Percentiles rank a stretch among this genome's conserved stretches.
phyloP scores from a whole-genome alignment of 306 rosid species.

The Cicer pinnatifidum region DNA sequence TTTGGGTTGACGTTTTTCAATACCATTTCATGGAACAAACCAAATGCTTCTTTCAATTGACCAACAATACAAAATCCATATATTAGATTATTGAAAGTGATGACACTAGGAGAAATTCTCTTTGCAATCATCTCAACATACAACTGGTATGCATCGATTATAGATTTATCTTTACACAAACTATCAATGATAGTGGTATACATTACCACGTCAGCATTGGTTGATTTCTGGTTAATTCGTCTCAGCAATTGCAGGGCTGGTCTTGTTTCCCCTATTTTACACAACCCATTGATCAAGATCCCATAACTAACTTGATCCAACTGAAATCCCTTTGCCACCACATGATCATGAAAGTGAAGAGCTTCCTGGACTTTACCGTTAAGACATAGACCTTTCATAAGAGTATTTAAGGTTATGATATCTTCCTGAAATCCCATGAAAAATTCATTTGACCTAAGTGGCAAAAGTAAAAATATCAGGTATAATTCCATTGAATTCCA shows the following conservation, averaged over 20 bases:
- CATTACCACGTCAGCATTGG: background rate
- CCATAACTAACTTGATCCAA: constrained; percentile 10
- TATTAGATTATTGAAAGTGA: background rate
- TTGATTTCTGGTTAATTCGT: background rate
- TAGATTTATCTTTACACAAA: constrained; percentile 4
- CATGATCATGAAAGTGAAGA: background rate
- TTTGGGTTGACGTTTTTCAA: background rate
- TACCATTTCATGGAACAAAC: background rate
- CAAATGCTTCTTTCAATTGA: constrained; percentile 1
- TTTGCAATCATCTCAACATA: constrained; percentile 1
- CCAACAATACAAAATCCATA: background rate
- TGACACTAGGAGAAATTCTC: background rate
- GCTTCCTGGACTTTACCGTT: background rate
- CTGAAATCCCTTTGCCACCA: background rate
- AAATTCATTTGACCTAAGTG: background rate
- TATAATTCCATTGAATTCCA: background rate
- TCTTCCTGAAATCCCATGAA: background rate
- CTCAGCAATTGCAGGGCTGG: background rate
- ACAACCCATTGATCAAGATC: background rate
- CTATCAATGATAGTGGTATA: constrained; percentile 19
- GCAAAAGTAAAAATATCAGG: background rate
- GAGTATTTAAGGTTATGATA: background rate
- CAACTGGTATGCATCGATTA: background rate
- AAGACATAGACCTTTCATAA: background rate
- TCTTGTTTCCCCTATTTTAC: background rate